Evolutionary conservation across 148 eudicot species (phyloP), one percentile per base, ranked within the genome.

Genomic region (Spergularia marina): DNA sequence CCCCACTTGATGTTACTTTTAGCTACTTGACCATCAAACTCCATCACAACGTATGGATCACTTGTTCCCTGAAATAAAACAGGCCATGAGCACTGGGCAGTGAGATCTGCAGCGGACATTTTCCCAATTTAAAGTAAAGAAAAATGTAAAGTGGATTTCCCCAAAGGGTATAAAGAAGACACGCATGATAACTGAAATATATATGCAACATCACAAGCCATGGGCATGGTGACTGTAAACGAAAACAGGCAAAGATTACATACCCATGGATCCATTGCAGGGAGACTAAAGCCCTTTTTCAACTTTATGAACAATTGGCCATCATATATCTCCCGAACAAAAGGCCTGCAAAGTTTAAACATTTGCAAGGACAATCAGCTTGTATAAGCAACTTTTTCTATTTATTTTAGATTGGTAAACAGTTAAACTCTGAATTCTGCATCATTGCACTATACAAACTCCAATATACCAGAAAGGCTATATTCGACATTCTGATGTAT

Each of bases 201-300:
- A 36, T 30, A 47, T 10, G 34, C 1, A 23, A 49, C 0, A 40
- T 34, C 25, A 30, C 52, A 64, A 34, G 6, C n/a, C 12, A 52
- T 20, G 12, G 72, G 40, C 52, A 69, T 20, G 39, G 58, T 52
- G 49, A 47, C 56, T 30, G 36, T 51, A 52, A 53, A 68, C 5
- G 18, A 15, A 23, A 53, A 49, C 7, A 34, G 8, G 18, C 68
- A 70, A 52, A 71, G 77, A 57, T 74, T 75, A 84, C 86, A 71
- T 83, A 94, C 98, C 98, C 98, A 95, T 36, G 90, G 96, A 89
- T 95, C 98, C 98, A 92, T 91, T 58, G 92, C 94, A 81, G 97
- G 98, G 63, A 95, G 82, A 77, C 78, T 77, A 69, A 81, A 78
- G 53, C 98, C 98, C 76, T 89, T 89, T 82, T 92, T 95, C 79